These are phyloP conservation scores for Castanospermum australe DNA, from an alignment of 306 rosid species.

Conservation along the genomic window DNA sequence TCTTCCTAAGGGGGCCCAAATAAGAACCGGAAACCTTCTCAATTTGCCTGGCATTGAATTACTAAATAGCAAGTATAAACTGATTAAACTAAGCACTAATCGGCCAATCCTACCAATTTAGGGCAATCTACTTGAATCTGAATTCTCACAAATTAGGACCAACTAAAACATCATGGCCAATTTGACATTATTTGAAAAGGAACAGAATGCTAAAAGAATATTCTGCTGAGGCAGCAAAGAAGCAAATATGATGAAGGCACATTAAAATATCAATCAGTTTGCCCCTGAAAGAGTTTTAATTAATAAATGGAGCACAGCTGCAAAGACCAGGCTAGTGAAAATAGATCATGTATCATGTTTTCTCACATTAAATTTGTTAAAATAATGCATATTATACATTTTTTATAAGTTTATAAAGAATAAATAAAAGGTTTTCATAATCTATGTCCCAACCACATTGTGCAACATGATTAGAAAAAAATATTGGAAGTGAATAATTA, in stretches of 20 bases:
- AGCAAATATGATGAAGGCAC: neutral
- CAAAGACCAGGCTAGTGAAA: neutral
- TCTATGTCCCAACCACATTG: neutral
- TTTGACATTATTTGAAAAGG: neutral
- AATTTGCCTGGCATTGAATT: neutral
- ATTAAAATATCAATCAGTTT: neutral
- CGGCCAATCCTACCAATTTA: neutral
- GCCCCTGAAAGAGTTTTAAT: neutral
- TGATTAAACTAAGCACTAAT: neutral
- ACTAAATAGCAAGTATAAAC: neutral
- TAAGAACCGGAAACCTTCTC: neutral
- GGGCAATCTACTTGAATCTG: neutral
- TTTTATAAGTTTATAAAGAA: neutral
- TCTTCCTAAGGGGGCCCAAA: neutral
- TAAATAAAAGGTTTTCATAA: neutral
- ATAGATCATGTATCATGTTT: neutral
- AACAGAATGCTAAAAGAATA: neutral
- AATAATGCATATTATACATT: neutral
- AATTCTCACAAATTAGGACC: neutral
- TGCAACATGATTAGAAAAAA: neutral
- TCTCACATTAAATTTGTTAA: conserved; percentile 3
- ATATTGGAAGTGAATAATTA: neutral
- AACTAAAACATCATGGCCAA: neutral
- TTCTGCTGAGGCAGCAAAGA: neutral
- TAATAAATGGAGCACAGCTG: neutral